phyloP scores from a whole-genome alignment of 2,329 filamentous ascomycete species.

The Blumeria hordei region DNA sequence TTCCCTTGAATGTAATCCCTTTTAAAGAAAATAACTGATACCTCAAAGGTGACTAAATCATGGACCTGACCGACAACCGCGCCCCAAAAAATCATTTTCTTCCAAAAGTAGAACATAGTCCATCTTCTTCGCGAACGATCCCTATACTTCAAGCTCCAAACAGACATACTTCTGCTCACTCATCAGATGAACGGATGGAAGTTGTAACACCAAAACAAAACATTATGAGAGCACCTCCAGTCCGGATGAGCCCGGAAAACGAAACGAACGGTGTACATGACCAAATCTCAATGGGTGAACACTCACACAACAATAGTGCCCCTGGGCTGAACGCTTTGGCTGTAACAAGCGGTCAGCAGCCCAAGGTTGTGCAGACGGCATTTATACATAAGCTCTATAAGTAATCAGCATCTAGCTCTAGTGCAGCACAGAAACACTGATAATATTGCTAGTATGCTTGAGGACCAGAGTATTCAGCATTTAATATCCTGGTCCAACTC shows the following conservation, averaged over 20 bases:
- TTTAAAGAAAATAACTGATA: constrained; percentile 4
- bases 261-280: constrained; percentile 15
- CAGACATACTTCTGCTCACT: constrained; percentile 33
- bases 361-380: constrained; percentile 93
- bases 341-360: constrained; percentile 61
- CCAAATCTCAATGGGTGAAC: constrained; percentile 13
- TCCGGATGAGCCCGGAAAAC: constrained; percentile 13
- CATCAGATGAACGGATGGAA: constrained; percentile 35
- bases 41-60: constrained; percentile 12
- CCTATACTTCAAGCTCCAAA: constrained; percentile 31
- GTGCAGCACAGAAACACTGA: constrained; percentile 8
- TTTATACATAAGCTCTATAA: constrained; percentile 99
- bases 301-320: constrained; percentile 16
- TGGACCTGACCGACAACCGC: constrained; percentile 13
- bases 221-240: constrained; percentile 18
- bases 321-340: constrained; percentile 16
- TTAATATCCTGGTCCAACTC: constrained; percentile 88
- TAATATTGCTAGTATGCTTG: constrained; percentile 56
- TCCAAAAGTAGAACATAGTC: constrained; percentile 8
- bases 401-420: constrained; percentile 25
- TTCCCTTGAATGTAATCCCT: constrained; percentile 1
- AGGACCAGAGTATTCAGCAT: constrained; percentile 79
- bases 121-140: constrained; percentile 19
- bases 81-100: constrained; percentile 11
- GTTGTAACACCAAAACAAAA: constrained; percentile 29